Evolutionary conservation across 176 grass and related monocot species (phyloP), one percentile per base, ranked within the genome.

Genomic region (Bothriochloa decipiens): DNA sequence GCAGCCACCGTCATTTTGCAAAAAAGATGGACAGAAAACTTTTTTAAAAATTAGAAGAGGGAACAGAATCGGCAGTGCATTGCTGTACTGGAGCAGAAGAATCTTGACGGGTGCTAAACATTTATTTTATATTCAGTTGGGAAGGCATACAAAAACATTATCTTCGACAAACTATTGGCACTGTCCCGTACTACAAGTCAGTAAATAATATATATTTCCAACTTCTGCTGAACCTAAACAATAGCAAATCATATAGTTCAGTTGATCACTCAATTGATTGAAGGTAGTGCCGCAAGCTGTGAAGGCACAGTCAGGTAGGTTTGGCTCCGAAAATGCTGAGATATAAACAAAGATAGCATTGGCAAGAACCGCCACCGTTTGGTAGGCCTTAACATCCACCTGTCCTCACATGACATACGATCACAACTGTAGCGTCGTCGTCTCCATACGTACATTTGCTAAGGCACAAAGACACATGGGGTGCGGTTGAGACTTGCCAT

Each of bases 301-400:
- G 67, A 68, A 49, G 79, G 27, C 39, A 18, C 11, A 61, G 29
- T 90, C 67, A 68, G 67, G 74, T 86, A 75, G 82, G 46, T 61
- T 49, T 41, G 27, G 5, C 15, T 22, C 46, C 20, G 29, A 52
- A 55, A 69, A 81, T 69, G 20, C 6, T 2, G 12, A 9, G 10
- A 2, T 35, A 52, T 80, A 81, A 68, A 81, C 43, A 68, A 49
- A 79, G 58, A 60, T 26, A 35, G 67, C 13, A 11, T 53, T 75
- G 70, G 61, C 74, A 79, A 39, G 40, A 74, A 32, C 73, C 43
- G 62, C 79, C 74, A 83, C 5, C 1, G 63, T 85, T 70, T n/a
- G 87, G 82, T 81, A 85, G 70, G 50, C 77, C 70, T 75, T 76
- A 81, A 45, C 75, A 79, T 79, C 83, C 8, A 20, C 20, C 49